phyloP scores from a whole-genome alignment of 148 eudicot genomes.

The Spergularia bocconei region DNA sequence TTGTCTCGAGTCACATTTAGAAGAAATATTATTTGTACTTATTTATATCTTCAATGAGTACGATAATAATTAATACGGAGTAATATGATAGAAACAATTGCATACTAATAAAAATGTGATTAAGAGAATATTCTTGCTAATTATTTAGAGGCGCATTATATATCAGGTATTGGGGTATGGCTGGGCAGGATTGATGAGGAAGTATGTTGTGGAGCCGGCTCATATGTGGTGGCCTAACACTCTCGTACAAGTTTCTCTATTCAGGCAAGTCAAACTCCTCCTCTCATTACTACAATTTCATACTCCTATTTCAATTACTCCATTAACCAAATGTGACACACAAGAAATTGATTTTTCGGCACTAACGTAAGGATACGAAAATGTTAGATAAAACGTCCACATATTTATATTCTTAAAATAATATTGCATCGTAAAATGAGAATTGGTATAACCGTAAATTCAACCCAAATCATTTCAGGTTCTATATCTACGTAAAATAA shows the following conservation, averaged over 20 bases:
- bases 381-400: not conserved
- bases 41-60: too few relatives aligned
- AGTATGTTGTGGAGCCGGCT: slow-evolving; percentile 86
- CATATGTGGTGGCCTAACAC: slow-evolving; percentile 98
- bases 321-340: not conserved
- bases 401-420: not conserved
- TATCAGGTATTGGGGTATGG: slow-evolving; percentile 90
- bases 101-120: too few relatives aligned
- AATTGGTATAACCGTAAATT: not conserved
- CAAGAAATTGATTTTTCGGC: not conserved
- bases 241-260: slow-evolving; percentile 85
- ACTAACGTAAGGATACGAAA: not conserved
- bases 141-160: not conserved
- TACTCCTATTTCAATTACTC: not conserved
- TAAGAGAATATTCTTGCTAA: too few relatives aligned
- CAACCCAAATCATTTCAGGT: not conserved
- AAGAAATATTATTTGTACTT: too few relatives aligned
- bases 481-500: not conserved
- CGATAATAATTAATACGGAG: too few relatives aligned
- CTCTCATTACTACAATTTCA: not conserved
- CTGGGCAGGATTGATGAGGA: slow-evolving; percentile 85
- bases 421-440: not conserved
- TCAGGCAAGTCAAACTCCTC: slow-evolving; percentile 44
- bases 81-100: too few relatives aligned
- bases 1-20: too few relatives aligned